These are phyloP conservation scores for Citropsis articulata DNA, from an alignment of 345 rosid genomes.

Conservation along the genomic window DNA sequence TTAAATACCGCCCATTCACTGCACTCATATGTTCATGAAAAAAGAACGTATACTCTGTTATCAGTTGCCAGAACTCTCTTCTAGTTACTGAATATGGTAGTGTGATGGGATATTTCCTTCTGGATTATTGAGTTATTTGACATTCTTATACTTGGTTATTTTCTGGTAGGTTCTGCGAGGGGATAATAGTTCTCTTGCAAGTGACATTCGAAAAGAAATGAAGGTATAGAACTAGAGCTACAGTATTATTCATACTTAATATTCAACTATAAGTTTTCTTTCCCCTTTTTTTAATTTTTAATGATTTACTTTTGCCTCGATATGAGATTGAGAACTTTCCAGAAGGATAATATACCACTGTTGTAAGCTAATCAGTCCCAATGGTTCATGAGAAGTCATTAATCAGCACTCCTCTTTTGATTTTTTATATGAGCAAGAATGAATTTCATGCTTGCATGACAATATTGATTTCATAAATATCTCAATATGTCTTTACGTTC, in stretches of 20 bases:
- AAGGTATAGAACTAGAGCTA: constrained; percentile 42
- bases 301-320: background rate
- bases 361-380: background rate
- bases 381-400: constrained; percentile 1
- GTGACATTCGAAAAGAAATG: constrained; percentile 94
- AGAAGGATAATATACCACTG: background rate
- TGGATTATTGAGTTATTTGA: background rate
- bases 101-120: background rate
- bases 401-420: background rate
- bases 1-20: background rate
- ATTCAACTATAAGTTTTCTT: background rate
- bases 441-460: constrained; percentile 1
- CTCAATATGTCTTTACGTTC: constrained; percentile 9
- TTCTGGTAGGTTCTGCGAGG: constrained; percentile 66
- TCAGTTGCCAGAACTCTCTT: background rate
- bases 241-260: background rate
- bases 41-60: background rate
- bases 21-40: background rate
- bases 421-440: constrained; percentile 4
- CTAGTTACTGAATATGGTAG: constrained; percentile 4
- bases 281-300: background rate
- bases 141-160: constrained; percentile 17
- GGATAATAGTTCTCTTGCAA: constrained; percentile 85
- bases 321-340: background rate
- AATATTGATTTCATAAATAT: background rate